phyloP scores from a whole-genome alignment of 129 eudicot species.

The Lactuca sativa region DNA sequence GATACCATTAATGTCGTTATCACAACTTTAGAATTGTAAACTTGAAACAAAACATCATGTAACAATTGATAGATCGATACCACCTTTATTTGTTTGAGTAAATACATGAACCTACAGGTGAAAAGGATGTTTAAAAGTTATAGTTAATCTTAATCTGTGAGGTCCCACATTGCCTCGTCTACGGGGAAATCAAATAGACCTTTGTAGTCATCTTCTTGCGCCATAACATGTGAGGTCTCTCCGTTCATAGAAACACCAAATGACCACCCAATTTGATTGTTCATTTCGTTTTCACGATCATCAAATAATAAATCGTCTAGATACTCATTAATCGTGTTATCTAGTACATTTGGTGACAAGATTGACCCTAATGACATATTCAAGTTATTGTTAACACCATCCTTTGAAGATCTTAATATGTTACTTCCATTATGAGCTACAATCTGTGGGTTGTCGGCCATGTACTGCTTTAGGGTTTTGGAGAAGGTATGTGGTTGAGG shows the following conservation, averaged over 20 bases:
- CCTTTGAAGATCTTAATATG: neutral
- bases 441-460: neutral
- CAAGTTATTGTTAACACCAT: neutral
- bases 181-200: neutral
- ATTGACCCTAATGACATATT: neutral
- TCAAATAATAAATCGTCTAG: neutral
- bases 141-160: neutral
- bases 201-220: neutral
- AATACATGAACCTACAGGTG: neutral
- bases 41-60: too few species aligned
- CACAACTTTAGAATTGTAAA: too few species aligned
- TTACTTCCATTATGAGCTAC: neutral
- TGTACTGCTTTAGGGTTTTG: neutral
- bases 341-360: neutral
- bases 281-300: neutral
- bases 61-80: too few species aligned
- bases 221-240: neutral
- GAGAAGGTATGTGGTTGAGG: constrained; percentile 24
- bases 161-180: constrained; percentile 20
- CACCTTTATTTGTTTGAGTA: neutral
- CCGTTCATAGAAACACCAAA: neutral
- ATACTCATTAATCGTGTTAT: neutral
- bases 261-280: neutral
- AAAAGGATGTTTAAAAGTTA: too few species aligned
- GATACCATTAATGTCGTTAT: too few species aligned